Percentiles rank a stretch among this genome's conserved stretches.
These are phyloP conservation scores for Alternaria solani DNA, from an alignment of 2,329 filamentous ascomycete genomes.

Conservation along the genomic window DNA sequence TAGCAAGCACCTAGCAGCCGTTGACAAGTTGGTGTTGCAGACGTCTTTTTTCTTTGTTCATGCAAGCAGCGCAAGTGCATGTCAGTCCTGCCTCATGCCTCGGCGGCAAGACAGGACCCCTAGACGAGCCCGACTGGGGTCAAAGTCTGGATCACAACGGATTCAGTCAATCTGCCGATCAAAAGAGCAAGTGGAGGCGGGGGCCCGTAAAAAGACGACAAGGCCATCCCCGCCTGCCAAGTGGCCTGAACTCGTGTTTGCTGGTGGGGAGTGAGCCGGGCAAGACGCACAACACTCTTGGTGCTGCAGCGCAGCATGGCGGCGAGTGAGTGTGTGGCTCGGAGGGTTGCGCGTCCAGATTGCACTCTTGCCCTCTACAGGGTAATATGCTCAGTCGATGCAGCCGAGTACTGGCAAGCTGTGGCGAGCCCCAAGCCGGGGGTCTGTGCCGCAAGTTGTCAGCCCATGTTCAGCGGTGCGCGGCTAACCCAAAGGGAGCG, in stretches of 20 bases:
- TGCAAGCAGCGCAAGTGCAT: background rate
- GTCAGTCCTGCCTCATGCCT: background rate
- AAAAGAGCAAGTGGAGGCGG: background rate
- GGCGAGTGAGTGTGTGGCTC: background rate
- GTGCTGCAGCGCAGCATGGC: background rate
- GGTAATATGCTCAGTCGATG: background rate
- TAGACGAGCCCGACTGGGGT: background rate
- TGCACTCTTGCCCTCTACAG: background rate
- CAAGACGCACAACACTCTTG: background rate
- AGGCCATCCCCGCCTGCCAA: slow-evolving; percentile 17
- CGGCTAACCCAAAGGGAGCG: slow-evolving; percentile 19
- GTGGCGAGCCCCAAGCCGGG: slow-evolving; percentile 8
- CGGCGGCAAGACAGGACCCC: background rate
- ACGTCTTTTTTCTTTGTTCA: background rate
- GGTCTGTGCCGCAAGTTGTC: background rate
- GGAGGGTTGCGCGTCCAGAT: background rate
- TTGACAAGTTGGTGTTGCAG: background rate
- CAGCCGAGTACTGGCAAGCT: background rate
- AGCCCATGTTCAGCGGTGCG: slow-evolving; percentile 15
- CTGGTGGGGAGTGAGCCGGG: background rate
- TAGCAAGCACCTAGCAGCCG: slow-evolving; percentile 15
- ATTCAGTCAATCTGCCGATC: slow-evolving; percentile 3
- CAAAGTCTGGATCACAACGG: slow-evolving; percentile 7
- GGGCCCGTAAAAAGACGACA: slow-evolving; percentile 5
- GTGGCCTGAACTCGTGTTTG: slow-evolving; percentile 3